Evolutionary conservation across 23 red algal genomes (phyloP).

Genomic region (Agarophyton chilense): DNA sequence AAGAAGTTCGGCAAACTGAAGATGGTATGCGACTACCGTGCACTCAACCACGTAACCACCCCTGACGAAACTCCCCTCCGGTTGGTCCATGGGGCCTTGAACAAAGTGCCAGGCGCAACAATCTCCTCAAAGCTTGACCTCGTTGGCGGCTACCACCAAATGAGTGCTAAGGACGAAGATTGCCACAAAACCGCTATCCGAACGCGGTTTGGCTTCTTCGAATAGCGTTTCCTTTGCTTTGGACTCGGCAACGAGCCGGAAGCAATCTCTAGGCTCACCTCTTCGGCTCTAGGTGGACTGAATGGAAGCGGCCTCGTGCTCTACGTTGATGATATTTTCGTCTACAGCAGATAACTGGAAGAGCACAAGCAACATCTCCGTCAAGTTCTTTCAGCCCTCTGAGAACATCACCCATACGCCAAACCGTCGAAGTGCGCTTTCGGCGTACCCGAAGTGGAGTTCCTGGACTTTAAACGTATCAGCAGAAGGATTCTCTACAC

Average conservation of each 20-base stretch:
- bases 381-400: neutral
- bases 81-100: neutral
- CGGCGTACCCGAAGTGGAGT: neutral
- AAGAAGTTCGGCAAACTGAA: conserved; percentile 11
- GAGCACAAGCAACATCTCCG: neutral
- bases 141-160: neutral
- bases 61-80: neutral
- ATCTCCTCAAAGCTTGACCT: conserved; percentile 23
- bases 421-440: conserved; percentile 1
- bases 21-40: neutral
- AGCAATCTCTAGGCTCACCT: neutral
- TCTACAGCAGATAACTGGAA: conserved; percentile 22
- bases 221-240: conserved; percentile 9
- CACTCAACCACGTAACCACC: neutral
- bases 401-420: neutral
- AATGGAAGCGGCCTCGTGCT: neutral
- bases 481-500: neutral
- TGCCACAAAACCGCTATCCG: conserved; percentile 21
- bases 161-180: neutral
- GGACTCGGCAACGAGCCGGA: neutral
- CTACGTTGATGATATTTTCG: conserved; percentile 12
- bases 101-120: conserved; percentile 10
- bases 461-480: neutral
- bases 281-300: neutral
- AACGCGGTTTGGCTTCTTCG: conserved; percentile 20